Conservation (phyloP, 768 basidiomycete genomes). For the Candolleomyces aberdarensis region DNA sequence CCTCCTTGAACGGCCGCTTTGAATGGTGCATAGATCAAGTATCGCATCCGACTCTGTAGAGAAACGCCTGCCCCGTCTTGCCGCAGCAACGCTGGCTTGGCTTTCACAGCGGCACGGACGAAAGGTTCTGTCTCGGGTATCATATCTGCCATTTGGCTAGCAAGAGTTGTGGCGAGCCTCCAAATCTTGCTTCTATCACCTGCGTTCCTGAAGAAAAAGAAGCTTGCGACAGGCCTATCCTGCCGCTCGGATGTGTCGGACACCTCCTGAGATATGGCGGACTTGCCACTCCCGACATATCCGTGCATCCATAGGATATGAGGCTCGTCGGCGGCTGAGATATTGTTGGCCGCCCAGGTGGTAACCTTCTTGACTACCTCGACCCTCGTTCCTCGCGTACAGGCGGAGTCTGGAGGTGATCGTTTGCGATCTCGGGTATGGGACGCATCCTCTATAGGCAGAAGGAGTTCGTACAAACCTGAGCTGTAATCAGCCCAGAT, state of each 20-base stretch:
- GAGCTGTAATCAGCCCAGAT: no score
- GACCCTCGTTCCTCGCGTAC: not conserved
- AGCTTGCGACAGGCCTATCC: constrained; percentile 5
- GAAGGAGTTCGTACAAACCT: not conserved
- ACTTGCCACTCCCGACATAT: constrained; percentile 19
- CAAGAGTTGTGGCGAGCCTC: constrained; percentile 10
- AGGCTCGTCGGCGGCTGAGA: not conserved
- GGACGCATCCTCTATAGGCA: not conserved
- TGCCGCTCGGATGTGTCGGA: constrained; percentile 1
- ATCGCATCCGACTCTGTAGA: not conserved
- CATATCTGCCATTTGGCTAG: not conserved
- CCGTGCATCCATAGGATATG: constrained; percentile 17
- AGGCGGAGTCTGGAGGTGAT: not conserved
- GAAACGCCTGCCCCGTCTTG: not conserved
- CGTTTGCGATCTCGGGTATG: not conserved
- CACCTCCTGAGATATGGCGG: constrained; percentile 14
- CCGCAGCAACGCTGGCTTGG: not conserved
- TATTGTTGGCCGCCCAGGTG: not conserved
- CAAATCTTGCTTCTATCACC: constrained; percentile 1
- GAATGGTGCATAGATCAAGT: not conserved
- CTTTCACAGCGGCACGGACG: not conserved
- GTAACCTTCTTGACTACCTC: not conserved
- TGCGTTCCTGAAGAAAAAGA: constrained; percentile 13
- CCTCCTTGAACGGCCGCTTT: not conserved
- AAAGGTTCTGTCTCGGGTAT: not conserved